Base-by-base conservation (phyloP, 495 filamentous ascomycete genomes). In the Echria macrotheca region DNA sequence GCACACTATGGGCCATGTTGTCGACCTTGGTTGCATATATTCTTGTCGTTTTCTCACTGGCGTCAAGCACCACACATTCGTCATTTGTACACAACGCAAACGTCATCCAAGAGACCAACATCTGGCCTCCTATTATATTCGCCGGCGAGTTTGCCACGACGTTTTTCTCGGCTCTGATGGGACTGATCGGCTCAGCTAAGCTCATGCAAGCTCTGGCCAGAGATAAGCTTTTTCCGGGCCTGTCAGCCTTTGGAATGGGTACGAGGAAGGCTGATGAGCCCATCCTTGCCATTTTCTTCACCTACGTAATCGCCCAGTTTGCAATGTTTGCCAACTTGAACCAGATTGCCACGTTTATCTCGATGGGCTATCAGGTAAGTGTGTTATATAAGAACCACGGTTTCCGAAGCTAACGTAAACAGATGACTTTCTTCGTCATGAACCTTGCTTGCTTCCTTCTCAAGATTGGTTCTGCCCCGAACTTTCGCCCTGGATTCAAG, bases 381-480 rank as follows among this genome's bases (percentile, higher is more conserved):
- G 65, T 33, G 12, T 0, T 14, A 7, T 24, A 5, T 11, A 12
- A 42, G 21, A 11, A 24, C 24, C 37, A 3, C 52, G 53, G 40
- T 50, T 52, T 32, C 44, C 45, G 4, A 10, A 12, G 7, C 12
- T 6, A 31, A 6, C 28, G 6, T 6, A 11, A 15, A 1, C n/a
- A 76, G 70, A 82, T 82, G 76, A 83, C 83, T 4, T 86, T 85
- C 60, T 74, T 85, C 21, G 81, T 85, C 39, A 93, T 82, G 57
- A 95, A 93, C 53, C 71, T 95, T 4, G 89, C 89, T 15, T 93
- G 87, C 59, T 94, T 94, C 57, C 69, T 94, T 1, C 69, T 95
- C 31, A 95, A 93, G 63, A 88, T 94, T 39, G 83, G 87, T n/a
- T 90, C 87, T n/a, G 89, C 89, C 1, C 89, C 89, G 6, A 95